Percentiles rank a stretch among this genome's conserved stretches.
Evolutionary conservation across 202 grass and related monocot species (phyloP).

Genomic region (Dendrocalamus latiflorus): DNA sequence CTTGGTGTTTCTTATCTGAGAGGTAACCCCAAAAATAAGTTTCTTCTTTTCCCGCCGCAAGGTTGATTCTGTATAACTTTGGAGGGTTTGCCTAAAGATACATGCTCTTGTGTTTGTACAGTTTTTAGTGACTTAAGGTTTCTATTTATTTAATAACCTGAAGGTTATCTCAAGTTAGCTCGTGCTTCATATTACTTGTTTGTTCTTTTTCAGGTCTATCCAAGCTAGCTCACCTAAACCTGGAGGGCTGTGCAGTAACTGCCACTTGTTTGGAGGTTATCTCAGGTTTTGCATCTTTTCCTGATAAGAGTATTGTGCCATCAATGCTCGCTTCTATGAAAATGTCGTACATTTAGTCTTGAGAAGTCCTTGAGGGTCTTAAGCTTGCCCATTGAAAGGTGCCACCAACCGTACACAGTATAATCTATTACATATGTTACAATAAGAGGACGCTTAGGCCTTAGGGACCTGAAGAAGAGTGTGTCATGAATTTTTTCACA

Average conservation of each 20-base stretch:
- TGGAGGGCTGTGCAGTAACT: constrained; percentile 84
- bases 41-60: neutral
- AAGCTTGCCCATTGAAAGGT: neutral
- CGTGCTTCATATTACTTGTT: neutral
- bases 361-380: neutral
- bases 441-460: neutral
- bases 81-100: neutral
- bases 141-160: constrained; percentile 6
- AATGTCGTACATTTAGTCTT: neutral
- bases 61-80: constrained; percentile 12
- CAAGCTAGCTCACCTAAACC: constrained; percentile 69
- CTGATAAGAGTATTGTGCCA: neutral
- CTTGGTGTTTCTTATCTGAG: no score
- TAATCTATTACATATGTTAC: neutral
- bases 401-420: neutral
- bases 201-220: constrained; percentile 59
- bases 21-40: constrained; percentile 55
- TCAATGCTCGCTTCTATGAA: neutral
- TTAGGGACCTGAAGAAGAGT: neutral
- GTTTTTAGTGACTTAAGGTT: neutral
- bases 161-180: neutral
- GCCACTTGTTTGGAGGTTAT: constrained; percentile 79
- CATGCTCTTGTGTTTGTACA: constrained; percentile 1
- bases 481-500: constrained; percentile 1
- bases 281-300: no score